These are phyloP conservation scores for Chenopodium quinoa DNA, from an alignment of 148 eudicot species.

Conservation along the genomic window DNA sequence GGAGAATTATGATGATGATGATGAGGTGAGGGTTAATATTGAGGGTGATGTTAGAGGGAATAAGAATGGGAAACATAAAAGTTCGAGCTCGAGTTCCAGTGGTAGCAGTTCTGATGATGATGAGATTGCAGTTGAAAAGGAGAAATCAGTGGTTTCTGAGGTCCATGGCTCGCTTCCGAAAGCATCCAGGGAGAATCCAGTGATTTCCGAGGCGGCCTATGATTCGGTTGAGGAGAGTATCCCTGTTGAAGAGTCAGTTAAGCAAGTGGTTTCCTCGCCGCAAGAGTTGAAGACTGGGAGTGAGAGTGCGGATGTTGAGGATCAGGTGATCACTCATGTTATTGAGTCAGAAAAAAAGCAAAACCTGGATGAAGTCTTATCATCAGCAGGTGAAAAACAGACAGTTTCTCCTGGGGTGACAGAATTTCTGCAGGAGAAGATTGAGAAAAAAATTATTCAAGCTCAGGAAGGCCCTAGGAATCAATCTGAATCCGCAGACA, in stretches of 20 bases:
- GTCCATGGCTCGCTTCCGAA: neutral
- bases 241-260: conserved; percentile 46
- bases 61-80: conserved; percentile 14
- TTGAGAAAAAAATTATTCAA: conserved; percentile 25
- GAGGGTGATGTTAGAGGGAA: conserved; percentile 19
- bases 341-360: conserved; percentile 31
- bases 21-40: conserved; percentile 16
- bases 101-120: conserved; percentile 26
- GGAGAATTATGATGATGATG: conserved; percentile 18
- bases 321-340: conserved; percentile 13
- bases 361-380: conserved; percentile 24
- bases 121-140: conserved; percentile 30
- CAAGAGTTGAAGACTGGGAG: conserved; percentile 18
- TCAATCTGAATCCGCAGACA: conserved; percentile 14
- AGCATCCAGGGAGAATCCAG: conserved; percentile 7
- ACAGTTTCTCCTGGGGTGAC: conserved; percentile 14
- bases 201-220: neutral
- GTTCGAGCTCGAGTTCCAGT: conserved; percentile 14
- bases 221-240: conserved; percentile 27
- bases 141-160: conserved; percentile 10
- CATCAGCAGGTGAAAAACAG: conserved; percentile 24
- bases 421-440: conserved; percentile 26
- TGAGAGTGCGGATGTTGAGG: conserved; percentile 31
- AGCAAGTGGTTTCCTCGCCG: conserved; percentile 36
- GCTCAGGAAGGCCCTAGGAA: conserved; percentile 13